These are phyloP conservation scores for Podosphaera xanthii DNA, from an alignment of 2,329 filamentous ascomycete genomes.

Conservation along the genomic window DNA sequence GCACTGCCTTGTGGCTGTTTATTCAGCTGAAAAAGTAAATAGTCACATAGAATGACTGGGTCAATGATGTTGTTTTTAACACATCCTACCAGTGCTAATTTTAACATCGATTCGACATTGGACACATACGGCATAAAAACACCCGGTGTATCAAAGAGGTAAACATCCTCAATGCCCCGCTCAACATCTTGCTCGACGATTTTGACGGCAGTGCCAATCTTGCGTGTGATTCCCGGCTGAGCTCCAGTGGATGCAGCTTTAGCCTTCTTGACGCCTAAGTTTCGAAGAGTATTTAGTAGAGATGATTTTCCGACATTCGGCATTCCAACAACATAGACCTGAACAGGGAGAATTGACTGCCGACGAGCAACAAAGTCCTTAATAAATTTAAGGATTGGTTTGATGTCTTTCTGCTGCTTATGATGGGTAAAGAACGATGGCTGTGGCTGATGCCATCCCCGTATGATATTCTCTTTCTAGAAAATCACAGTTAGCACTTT, in stretches of 20 bases:
- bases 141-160: slow-evolving; percentile 77
- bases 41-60: slow-evolving; percentile 62
- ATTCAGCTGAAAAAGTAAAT: slow-evolving; percentile 72
- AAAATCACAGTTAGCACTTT: neutral
- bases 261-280: slow-evolving; percentile 34
- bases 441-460: slow-evolving; percentile 28
- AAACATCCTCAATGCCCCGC: slow-evolving; percentile 29
- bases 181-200: slow-evolving; percentile 35
- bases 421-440: slow-evolving; percentile 29
- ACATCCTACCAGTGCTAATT: slow-evolving; percentile 73
- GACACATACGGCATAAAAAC: slow-evolving; percentile 87
- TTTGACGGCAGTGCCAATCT: slow-evolving; percentile 62
- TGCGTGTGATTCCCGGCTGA: slow-evolving; percentile 75
- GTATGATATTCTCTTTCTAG: slow-evolving; percentile 27
- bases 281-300: slow-evolving; percentile 68
- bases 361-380: slow-evolving; percentile 24
- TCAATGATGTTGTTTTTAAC: slow-evolving; percentile 77
- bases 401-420: slow-evolving; percentile 22
- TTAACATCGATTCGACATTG: slow-evolving; percentile 73
- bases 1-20: slow-evolving; percentile 9
- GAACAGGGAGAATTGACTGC: slow-evolving; percentile 53
- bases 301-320: slow-evolving; percentile 94
- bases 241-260: slow-evolving; percentile 68
- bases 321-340: slow-evolving; percentile 83
- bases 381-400: slow-evolving; percentile 23